Conservation (phyloP, 495 filamentous ascomycete genomes). For the Hypoxylon lienhwacheense region DNA sequence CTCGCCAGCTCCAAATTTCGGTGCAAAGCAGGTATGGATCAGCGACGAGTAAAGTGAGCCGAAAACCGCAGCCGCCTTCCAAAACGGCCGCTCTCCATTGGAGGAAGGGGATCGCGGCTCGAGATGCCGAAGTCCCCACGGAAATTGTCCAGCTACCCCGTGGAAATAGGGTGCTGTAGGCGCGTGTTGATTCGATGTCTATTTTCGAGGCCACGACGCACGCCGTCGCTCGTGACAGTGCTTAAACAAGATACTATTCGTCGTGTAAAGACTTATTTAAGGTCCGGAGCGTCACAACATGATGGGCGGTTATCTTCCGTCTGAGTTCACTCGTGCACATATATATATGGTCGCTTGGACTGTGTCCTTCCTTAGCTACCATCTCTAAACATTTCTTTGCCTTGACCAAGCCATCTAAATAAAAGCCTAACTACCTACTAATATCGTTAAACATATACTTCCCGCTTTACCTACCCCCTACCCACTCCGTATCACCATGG, state of each 20-base stretch:
- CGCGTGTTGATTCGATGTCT: slow-evolving; percentile 14
- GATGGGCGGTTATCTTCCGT: background rate
- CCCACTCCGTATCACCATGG: slow-evolving; percentile 11
- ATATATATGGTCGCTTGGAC: too few relatives aligned
- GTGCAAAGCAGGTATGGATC: background rate
- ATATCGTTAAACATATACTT: too few relatives aligned
- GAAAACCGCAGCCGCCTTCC: slow-evolving; percentile 19
- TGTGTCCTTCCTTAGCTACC: too few relatives aligned
- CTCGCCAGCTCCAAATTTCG: slow-evolving; percentile 9
- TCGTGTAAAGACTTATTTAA: slow-evolving; percentile 2
- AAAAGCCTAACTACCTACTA: too few relatives aligned
- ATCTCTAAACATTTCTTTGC: too few relatives aligned
- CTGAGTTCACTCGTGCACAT: background rate
- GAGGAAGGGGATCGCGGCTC: slow-evolving; percentile 16
- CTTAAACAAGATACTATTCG: background rate
- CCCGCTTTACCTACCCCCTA: background rate
- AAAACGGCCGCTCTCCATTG: slow-evolving; percentile 22
- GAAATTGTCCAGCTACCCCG: slow-evolving; percentile 9
- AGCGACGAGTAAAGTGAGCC: background rate
- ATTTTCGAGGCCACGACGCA: slow-evolving; percentile 8
- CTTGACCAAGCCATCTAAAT: too few relatives aligned
- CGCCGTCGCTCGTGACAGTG: slow-evolving; percentile 11
- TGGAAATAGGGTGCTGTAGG: background rate
- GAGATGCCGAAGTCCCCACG: slow-evolving; percentile 28
- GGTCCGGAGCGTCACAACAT: background rate